Conservation (phyloP, 495 filamentous ascomycete genomes). For the Wilcoxina mikolae region DNA sequence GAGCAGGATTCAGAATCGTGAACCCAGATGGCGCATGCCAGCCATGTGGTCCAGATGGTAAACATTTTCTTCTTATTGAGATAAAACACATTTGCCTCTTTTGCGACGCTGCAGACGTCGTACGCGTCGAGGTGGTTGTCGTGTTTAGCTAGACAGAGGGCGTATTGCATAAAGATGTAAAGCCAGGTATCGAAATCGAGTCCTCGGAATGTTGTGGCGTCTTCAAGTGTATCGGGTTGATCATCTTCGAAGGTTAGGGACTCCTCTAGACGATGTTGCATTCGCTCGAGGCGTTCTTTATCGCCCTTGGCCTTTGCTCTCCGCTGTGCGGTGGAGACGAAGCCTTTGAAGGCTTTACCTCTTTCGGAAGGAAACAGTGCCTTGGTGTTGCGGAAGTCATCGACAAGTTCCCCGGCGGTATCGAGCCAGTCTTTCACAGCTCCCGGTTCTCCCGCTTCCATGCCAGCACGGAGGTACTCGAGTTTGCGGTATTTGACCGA, state of each 20-base stretch:
- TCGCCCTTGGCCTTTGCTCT: constrained; percentile 37
- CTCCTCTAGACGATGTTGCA: constrained; percentile 48
- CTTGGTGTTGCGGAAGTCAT: constrained; percentile 64
- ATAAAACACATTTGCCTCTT: constrained; percentile 65
- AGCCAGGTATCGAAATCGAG: constrained; percentile 74
- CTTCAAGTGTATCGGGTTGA: not conserved
- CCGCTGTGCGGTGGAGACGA: constrained; percentile 42
- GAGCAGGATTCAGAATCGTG: constrained; percentile 66
- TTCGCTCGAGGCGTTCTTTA: constrained; percentile 49
- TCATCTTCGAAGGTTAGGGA: constrained; percentile 27
- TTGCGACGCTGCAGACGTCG: constrained; percentile 54
- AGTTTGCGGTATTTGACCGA: constrained; percentile 44
- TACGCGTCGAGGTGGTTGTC: constrained; percentile 52
- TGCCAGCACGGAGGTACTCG: constrained; percentile 36
- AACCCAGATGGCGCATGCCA: constrained; percentile 66
- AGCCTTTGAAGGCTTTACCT: constrained; percentile 46
- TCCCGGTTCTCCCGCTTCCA: constrained; percentile 39
- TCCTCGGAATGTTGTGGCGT: constrained; percentile 50
- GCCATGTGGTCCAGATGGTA: constrained; percentile 65
- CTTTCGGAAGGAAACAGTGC: constrained; percentile 64
- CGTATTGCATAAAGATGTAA: constrained; percentile 78
- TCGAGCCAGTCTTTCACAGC: constrained; percentile 55
- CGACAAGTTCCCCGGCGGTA: constrained; percentile 55
- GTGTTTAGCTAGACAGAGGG: constrained; percentile 50
- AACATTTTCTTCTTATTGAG: constrained; percentile 50